Evolutionary conservation across 164 flowering plant species (phyloP).

Genomic region (Echeveria elegans): DNA sequence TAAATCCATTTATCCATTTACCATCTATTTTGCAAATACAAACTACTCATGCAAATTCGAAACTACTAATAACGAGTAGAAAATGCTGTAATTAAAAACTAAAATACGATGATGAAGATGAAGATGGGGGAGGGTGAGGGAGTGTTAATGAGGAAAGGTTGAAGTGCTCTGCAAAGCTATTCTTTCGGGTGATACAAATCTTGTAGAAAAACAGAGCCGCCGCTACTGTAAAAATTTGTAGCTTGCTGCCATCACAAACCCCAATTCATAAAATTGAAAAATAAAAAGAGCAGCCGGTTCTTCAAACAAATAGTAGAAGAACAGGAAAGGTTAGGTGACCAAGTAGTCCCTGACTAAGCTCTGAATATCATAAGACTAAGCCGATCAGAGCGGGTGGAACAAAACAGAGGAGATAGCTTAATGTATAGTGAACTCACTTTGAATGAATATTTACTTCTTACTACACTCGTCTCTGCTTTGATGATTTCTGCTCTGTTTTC

Average conservation of each 20-base stretch:
- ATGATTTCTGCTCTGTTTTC: not conserved
- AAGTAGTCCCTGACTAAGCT: no score
- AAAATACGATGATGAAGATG: constrained; percentile 12
- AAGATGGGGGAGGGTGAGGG: constrained; percentile 24
- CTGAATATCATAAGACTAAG: no score
- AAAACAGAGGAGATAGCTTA: no score
- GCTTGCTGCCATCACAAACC: constrained; percentile 51
- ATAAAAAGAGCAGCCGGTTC: not conserved
- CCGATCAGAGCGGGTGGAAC: not conserved
- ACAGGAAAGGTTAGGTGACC: not conserved
- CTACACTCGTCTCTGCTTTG: not conserved
- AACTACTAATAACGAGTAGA: not conserved
- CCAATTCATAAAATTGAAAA: not conserved
- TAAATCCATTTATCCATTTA: no score
- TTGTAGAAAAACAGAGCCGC: constrained; percentile 18
- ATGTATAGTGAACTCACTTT: no score
- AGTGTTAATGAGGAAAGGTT: constrained; percentile 53
- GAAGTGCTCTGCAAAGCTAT: constrained; percentile 49
- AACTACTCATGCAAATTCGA: not conserved
- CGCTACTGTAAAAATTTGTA: constrained; percentile 25
- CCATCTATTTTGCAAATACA: no score
- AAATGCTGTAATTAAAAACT: not conserved
- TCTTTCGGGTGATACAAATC: constrained; percentile 25
- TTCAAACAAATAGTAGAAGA: constrained; percentile 4
- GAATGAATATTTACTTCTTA: no score